phyloP scores from a whole-genome alignment of 106 monocot genomes.

The Hemerocallis citrina region DNA sequence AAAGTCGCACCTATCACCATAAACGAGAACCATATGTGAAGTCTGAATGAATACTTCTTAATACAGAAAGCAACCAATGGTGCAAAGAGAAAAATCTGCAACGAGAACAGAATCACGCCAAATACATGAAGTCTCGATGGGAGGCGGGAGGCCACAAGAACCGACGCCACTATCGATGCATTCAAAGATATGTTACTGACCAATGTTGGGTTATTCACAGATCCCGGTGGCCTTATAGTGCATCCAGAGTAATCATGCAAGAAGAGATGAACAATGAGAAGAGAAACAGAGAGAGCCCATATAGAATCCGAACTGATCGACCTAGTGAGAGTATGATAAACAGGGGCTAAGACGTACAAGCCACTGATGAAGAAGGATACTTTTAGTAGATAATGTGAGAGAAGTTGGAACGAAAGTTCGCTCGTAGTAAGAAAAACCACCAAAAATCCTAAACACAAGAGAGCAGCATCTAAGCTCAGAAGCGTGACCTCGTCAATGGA shows the following conservation, averaged over 20 bases:
- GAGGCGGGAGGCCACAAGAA: conserved; percentile 83
- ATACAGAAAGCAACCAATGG: conserved; percentile 63
- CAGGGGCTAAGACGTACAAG: conserved; percentile 67
- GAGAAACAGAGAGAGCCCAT: conserved; percentile 63
- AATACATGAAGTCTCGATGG: conserved; percentile 90
- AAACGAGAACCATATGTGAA: conserved; percentile 58
- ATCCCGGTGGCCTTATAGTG: conserved; percentile 61
- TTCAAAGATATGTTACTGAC: conserved; percentile 80
- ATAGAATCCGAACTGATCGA: conserved; percentile 95
- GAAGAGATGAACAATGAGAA: conserved; percentile 81
- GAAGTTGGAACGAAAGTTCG: conserved; percentile 31
- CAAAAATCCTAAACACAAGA: conserved; percentile 60
- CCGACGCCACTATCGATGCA: conserved; percentile 86
- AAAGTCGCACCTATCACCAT: conserved; percentile 46
- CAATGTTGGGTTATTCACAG: conserved; percentile 52
- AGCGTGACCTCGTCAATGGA: conserved; percentile 58
- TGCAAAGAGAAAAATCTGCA: conserved; percentile 87
- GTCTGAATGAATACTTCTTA: conserved; percentile 49
- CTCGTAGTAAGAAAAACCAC: conserved; percentile 45
- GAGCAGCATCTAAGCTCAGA: conserved; percentile 48
- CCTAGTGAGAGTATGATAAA: conserved; percentile 81
- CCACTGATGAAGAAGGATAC: conserved; percentile 76
- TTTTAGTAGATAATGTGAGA: conserved; percentile 56
- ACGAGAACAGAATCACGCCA: conserved; percentile 76
- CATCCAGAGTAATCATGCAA: conserved; percentile 79